phyloP scores from a whole-genome alignment of 805 yeast genomes.

The Zygosaccharomyces bisporus region DNA sequence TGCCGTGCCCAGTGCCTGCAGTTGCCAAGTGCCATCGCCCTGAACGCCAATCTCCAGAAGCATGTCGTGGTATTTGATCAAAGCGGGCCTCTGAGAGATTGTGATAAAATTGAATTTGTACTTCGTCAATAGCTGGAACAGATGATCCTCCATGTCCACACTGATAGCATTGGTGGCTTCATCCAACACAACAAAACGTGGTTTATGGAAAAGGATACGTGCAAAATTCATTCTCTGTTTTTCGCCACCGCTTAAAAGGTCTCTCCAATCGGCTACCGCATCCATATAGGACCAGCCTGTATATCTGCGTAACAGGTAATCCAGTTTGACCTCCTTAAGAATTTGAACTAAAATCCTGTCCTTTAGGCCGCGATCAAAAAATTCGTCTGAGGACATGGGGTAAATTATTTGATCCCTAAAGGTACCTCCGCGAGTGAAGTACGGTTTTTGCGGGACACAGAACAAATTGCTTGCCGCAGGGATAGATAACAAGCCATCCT shows the following conservation, averaged over 20 bases:
- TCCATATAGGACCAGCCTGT: conserved; percentile 46
- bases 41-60: conserved; percentile 63
- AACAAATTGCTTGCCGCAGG: conserved; percentile 68
- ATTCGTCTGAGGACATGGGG: conserved; percentile 74
- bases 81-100: conserved; percentile 75
- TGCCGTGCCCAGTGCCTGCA: conserved; percentile 62
- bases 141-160: conserved; percentile 81
- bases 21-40: conserved; percentile 52
- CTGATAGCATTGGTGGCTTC: conserved; percentile 94
- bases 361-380: conserved; percentile 64
- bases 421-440: conserved; percentile 71
- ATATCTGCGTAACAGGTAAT: conserved; percentile 68
- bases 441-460: conserved; percentile 82
- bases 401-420: conserved; percentile 88
- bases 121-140: conserved; percentile 69
- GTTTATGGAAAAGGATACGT: conserved; percentile 72
- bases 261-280: conserved; percentile 70
- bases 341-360: conserved; percentile 68
- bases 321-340: conserved; percentile 72
- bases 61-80: conserved; percentile 80
- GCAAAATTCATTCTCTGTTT: conserved; percentile 89
- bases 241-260: conserved; percentile 94
- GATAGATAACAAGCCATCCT: conserved; percentile 69
- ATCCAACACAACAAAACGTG: conserved; percentile 78
- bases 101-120: conserved; percentile 76